Percentiles rank a stretch among this genome's conserved stretches.
Conservation (phyloP, 208 protist genomes). For the Wallacemonas sp. region DNA sequence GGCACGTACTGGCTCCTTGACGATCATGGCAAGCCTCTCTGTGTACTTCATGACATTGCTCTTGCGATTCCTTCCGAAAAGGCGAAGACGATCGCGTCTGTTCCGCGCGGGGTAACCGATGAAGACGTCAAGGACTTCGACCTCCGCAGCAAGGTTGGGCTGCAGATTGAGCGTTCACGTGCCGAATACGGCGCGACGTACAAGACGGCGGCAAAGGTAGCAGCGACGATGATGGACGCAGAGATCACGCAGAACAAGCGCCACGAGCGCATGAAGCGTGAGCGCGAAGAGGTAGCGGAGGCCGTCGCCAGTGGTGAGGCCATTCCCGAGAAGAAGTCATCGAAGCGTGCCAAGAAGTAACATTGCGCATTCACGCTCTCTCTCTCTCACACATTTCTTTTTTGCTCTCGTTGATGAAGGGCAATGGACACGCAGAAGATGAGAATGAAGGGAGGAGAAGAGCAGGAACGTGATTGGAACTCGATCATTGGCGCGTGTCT, state of each 20-base stretch:
- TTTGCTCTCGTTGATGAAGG: too few relatives aligned
- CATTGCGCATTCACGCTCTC: not conserved
- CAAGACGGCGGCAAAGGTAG: slow-evolving; percentile 59
- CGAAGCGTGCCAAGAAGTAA: slow-evolving; percentile 31
- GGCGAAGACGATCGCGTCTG: slow-evolving; percentile 17
- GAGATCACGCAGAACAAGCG: slow-evolving; percentile 47
- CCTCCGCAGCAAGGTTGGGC: slow-evolving; percentile 73
- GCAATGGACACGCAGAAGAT: too few relatives aligned
- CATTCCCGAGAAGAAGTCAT: slow-evolving; percentile 20
- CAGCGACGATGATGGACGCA: slow-evolving; percentile 65
- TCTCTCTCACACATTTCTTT: not conserved
- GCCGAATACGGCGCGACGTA: slow-evolving; percentile 74
- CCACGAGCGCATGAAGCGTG: slow-evolving; percentile 47
- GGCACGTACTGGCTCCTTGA: slow-evolving; percentile 72
- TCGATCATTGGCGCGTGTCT: too few relatives aligned
- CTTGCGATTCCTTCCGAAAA: slow-evolving; percentile 35
- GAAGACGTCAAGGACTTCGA: slow-evolving; percentile 50
- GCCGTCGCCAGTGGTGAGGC: slow-evolving; percentile 53
- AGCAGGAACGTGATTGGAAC: too few relatives aligned
- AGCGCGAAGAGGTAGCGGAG: slow-evolving; percentile 63
- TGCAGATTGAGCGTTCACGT: slow-evolving; percentile 58
- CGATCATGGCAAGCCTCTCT: slow-evolving; percentile 63
- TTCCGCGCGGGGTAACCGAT: slow-evolving; percentile 44
- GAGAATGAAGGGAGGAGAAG: too few relatives aligned
- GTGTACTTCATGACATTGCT: slow-evolving; percentile 47